phyloP scores from a whole-genome alignment of 2,329 filamentous ascomycete genomes.

The Endothia cerciana region DNA sequence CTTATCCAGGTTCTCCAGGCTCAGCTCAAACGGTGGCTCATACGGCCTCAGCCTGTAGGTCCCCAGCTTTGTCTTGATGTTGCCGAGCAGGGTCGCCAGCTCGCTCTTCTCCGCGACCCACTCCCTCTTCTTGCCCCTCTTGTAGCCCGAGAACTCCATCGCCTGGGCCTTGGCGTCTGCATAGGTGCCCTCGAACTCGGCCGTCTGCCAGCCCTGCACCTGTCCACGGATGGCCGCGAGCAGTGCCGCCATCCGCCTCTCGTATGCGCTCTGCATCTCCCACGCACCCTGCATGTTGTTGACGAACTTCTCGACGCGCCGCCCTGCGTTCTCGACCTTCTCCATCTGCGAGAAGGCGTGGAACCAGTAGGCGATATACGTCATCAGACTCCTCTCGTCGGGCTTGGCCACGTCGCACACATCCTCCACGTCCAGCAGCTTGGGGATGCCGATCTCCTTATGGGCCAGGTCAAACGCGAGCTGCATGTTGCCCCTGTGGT shows the following conservation, averaged over 20 bases:
- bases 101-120: slow-evolving; percentile 99
- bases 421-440: slow-evolving; percentile 94
- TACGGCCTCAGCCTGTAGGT: slow-evolving; percentile 93
- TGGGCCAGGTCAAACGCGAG: slow-evolving; percentile 94
- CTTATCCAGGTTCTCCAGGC: slow-evolving; percentile 77
- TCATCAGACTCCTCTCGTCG: slow-evolving; percentile 97
- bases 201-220: slow-evolving; percentile 73
- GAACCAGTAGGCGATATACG: slow-evolving; percentile 99
- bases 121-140: slow-evolving; percentile 84
- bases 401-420: slow-evolving; percentile 96
- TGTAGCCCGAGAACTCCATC: slow-evolving; percentile 82
- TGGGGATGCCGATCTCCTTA: slow-evolving; percentile 95
- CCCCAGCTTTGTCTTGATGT: slow-evolving; percentile 98
- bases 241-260: slow-evolving; percentile 85
- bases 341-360: slow-evolving; percentile 99
- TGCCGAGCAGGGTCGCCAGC: slow-evolving; percentile 86
- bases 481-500: slow-evolving; percentile 97
- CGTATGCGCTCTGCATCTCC: slow-evolving; percentile 98
- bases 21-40: slow-evolving; percentile 82
- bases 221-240: slow-evolving; percentile 76
- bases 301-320: slow-evolving; percentile 97
- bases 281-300: slow-evolving; percentile 98
- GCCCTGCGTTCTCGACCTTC: slow-evolving; percentile 94
- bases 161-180: slow-evolving; percentile 88
- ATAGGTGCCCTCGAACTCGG: slow-evolving; percentile 90